phyloP scores from a whole-genome alignment of 306 rosid species.

The Delonix regia region DNA sequence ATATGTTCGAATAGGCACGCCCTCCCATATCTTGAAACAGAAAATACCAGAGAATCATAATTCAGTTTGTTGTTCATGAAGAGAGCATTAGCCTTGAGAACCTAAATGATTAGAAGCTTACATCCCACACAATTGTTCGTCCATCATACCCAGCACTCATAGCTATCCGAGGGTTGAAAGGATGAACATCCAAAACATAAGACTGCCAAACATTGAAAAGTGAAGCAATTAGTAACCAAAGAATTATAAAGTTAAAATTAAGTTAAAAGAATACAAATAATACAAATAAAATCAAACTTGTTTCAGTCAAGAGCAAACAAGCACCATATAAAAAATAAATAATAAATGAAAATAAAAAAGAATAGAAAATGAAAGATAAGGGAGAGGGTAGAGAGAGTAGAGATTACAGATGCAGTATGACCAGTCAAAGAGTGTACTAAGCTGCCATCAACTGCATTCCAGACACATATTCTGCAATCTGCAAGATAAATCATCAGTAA shows the following conservation, averaged over 20 bases:
- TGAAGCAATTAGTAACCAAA: conserved; percentile 39
- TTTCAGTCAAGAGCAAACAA: conserved; percentile 21
- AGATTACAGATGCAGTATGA: conserved; percentile 75
- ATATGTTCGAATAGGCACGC: conserved; percentile 70
- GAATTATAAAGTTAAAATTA: conserved; percentile 28
- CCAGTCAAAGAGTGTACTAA: conserved; percentile 92
- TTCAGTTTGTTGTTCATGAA: conserved; percentile 23
- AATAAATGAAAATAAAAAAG: too few relatives aligned
- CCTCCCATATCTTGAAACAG: conserved; percentile 86
- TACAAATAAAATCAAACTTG: conserved; percentile 5
- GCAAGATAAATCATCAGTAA: conserved; percentile 36
- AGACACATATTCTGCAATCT: conserved; percentile 97
- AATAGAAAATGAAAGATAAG: not conserved
- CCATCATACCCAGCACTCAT: conserved; percentile 99
- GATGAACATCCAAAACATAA: conserved; percentile 95
- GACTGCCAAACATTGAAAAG: conserved; percentile 62
- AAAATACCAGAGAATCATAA: conserved; percentile 38
- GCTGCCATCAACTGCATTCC: conserved; percentile 98
- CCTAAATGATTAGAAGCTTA: conserved; percentile 49
- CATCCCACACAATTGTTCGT: conserved; percentile 88
- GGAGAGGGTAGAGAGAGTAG: not conserved
- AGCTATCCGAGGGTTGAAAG: conserved; percentile 94
- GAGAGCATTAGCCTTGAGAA: conserved; percentile 25
- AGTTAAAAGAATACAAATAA: conserved; percentile 18
- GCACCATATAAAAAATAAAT: conserved; percentile 1